Evolutionary conservation across 1,284 basidiomycete species (phyloP), one percentile per base, ranked within the genome.

Genomic region (Heterobasidion occidentale): DNA sequence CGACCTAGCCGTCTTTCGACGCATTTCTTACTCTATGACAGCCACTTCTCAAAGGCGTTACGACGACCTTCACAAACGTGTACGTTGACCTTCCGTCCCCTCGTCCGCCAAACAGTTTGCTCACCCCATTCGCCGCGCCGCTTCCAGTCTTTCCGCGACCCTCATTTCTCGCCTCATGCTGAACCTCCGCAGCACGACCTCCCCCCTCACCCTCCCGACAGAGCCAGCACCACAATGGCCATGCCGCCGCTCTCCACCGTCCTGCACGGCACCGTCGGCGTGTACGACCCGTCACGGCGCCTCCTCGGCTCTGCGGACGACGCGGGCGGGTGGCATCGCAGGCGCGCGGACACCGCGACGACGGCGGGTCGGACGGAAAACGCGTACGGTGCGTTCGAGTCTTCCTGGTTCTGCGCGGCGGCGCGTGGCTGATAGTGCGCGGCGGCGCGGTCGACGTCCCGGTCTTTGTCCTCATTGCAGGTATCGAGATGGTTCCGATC

Each of bases 61-160:
- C 53, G 2, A 59, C 61, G 3, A 63, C 61, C 1, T 19, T 64
- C 38, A 62, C 63, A 3, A 67, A 67, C 46, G 61, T 60, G 65
- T 67, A 53, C 36, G 65, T 62, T 27, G 34, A 7, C 36, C 51
- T 2, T 36, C 27, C 51, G 8, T 27, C 4, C 7, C 38, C 38
- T 36, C 15, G 34, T 8, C 17, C 38, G 15, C 44, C 51, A 42
- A 14, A 8, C 27, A 19, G 17, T 1, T 3, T n/a, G 8, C 35
- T 54, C 34, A 47, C 34, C 8, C 15, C 7, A n/a, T n/a, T 15
- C 27, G 8, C 12, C 6, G 15, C 44, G 27, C 27, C 27, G 27
- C 17, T 12, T 36, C 9, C 46, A 56, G 55, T 5, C 51, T 56
- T 7, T 51, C 53, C 34, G 45, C 56, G 38, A 49, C 53, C 7